These are phyloP conservation scores for Wickerhamomyces queroliae DNA, from an alignment of 805 yeast species.

Conservation along the genomic window DNA sequence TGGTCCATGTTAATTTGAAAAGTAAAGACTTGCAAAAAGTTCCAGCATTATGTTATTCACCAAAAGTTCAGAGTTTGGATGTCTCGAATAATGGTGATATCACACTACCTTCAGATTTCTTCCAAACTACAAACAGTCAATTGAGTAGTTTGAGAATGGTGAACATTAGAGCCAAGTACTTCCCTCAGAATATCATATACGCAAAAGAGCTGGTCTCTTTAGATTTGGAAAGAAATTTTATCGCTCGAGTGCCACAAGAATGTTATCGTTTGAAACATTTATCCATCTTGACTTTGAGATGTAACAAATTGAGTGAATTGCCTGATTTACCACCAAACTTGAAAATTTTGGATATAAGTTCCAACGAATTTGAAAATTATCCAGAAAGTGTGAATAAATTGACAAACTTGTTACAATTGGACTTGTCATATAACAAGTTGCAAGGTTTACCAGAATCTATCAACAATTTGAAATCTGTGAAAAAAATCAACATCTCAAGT, in stretches of 20 bases:
- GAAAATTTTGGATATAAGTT: constrained; percentile 65
- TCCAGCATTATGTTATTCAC: constrained; percentile 77
- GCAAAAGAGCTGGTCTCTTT: constrained; percentile 62
- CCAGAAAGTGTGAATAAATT: constrained; percentile 65
- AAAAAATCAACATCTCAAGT: constrained; percentile 68
- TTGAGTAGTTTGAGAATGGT: constrained; percentile 63
- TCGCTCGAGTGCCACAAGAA: constrained; percentile 54
- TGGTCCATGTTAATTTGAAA: constrained; percentile 66
- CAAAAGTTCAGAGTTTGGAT: constrained; percentile 75
- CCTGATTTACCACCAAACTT: constrained; percentile 55
- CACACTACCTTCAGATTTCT: constrained; percentile 75
- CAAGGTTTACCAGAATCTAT: constrained; percentile 54
- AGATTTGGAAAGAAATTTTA: constrained; percentile 74
- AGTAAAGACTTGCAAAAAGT: constrained; percentile 75
- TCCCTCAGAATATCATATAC: constrained; percentile 69
- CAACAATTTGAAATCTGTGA: constrained; percentile 52
- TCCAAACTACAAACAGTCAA: constrained; percentile 70
- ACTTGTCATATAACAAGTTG: constrained; percentile 77
- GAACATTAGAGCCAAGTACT: constrained; percentile 63
- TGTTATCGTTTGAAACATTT: constrained; percentile 48
- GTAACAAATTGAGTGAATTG: constrained; percentile 61
- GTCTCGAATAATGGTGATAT: constrained; percentile 86
- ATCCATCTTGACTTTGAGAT: constrained; percentile 59
- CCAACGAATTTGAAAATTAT: constrained; percentile 59
- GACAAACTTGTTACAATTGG: constrained; percentile 55